Evolutionary conservation across 2,329 filamentous ascomycete genomes (phyloP).

Genomic region (Aspergillus phoenicis): DNA sequence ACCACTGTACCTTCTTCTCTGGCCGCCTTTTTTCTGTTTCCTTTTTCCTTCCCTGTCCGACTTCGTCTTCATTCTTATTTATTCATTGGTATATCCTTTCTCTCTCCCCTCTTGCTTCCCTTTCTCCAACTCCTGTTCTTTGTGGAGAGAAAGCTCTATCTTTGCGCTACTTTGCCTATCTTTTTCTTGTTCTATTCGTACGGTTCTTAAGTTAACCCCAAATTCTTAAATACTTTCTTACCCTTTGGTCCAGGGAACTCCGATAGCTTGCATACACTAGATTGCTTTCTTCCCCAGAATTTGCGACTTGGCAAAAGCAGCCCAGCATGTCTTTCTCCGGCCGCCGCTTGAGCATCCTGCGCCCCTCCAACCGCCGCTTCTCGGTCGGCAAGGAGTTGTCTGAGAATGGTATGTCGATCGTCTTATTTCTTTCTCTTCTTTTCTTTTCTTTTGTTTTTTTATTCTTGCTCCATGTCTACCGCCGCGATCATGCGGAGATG

Average conservation of each 20-base stretch:
- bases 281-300: neutral
- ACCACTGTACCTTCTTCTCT: too few species aligned
- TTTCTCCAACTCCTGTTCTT: too few species aligned
- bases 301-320: slow-evolving; percentile 1
- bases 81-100: too few species aligned
- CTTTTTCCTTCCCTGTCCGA: too few species aligned
- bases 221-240: too few species aligned
- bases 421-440: neutral
- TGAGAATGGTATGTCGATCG: slow-evolving; percentile 44
- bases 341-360: slow-evolving; percentile 48
- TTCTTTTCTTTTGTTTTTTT: slow-evolving; percentile 8
- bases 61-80: too few species aligned
- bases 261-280: slow-evolving; percentile 1
- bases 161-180: neutral
- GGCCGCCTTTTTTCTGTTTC: too few species aligned
- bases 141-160: too few species aligned
- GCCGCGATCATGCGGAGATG: too few species aligned
- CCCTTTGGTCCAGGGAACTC: neutral
- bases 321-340: slow-evolving; percentile 50
- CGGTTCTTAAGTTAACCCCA: neutral
- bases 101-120: too few species aligned
- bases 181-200: neutral
- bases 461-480: too few species aligned
- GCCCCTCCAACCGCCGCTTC: slow-evolving; percentile 43
- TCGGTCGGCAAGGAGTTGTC: slow-evolving; percentile 49